A percentile compares a stretch with the other conserved stretches of the same genome.
These are phyloP conservation scores for Penicillium crustosum DNA, from an alignment of 2,329 filamentous ascomycete species.

Conservation along the genomic window DNA sequence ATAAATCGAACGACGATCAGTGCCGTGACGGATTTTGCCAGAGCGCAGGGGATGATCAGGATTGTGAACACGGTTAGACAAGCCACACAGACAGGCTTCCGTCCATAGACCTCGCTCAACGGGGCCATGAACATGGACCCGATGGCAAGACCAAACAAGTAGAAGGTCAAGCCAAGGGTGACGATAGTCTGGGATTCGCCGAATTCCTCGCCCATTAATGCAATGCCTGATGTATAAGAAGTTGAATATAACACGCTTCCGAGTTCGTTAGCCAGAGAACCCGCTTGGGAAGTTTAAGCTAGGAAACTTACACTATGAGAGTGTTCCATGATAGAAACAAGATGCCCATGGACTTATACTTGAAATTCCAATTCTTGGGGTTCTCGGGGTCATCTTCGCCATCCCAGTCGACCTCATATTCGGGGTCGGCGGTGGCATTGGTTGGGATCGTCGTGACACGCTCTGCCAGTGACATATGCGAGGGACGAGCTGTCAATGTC, in stretches of 20 bases:
- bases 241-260: slow-evolving; percentile 69
- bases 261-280: neutral
- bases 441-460: slow-evolving; percentile 49
- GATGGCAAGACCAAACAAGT: slow-evolving; percentile 70
- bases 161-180: slow-evolving; percentile 75
- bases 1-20: slow-evolving; percentile 75
- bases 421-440: slow-evolving; percentile 51
- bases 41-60: slow-evolving; percentile 68
- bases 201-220: slow-evolving; percentile 69
- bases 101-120: slow-evolving; percentile 52
- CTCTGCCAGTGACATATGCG: slow-evolving; percentile 38
- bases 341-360: slow-evolving; percentile 57
- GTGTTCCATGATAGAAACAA: slow-evolving; percentile 59
- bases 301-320: slow-evolving; percentile 49
- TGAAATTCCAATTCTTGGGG: slow-evolving; percentile 67
- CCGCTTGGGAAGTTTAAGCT: neutral
- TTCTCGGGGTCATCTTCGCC: slow-evolving; percentile 62
- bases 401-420: slow-evolving; percentile 73
- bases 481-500: slow-evolving; percentile 32
- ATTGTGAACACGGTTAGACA: slow-evolving; percentile 65
- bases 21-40: slow-evolving; percentile 65
- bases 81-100: slow-evolving; percentile 62
- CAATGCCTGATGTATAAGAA: slow-evolving; percentile 71
- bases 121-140: slow-evolving; percentile 74
- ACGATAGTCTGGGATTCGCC: slow-evolving; percentile 58